Evolutionary conservation across 257 asterid genomes (phyloP).

Genomic region (Solanum virginianum): DNA sequence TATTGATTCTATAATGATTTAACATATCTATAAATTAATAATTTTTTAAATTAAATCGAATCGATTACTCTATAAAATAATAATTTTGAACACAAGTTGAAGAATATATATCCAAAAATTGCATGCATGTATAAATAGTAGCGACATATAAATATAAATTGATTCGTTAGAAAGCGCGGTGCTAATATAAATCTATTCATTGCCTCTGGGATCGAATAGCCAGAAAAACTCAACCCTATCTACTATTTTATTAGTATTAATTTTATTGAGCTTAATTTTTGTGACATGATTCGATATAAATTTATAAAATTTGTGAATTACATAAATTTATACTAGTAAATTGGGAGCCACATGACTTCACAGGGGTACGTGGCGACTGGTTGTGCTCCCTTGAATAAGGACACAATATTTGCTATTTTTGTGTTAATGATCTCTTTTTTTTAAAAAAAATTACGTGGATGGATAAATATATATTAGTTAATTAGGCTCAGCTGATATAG

Average conservation of each 20-base stretch:
- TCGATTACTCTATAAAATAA: too few relatives aligned
- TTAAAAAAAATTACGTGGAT: too few relatives aligned
- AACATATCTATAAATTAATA: too few relatives aligned
- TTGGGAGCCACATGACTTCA: background rate
- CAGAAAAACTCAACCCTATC: background rate
- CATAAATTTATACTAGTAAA: too few relatives aligned
- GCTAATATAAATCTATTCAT: background rate
- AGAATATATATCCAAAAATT: background rate
- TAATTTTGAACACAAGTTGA: background rate
- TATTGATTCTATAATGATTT: too few relatives aligned
- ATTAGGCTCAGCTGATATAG: rapidly evolving
- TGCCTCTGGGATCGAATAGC: background rate
- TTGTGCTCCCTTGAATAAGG: background rate
- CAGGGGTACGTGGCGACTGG: slow-evolving; percentile 10
- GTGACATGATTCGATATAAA: too few relatives aligned
- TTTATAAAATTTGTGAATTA: too few relatives aligned
- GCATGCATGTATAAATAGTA: background rate
- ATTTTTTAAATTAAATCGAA: too few relatives aligned
- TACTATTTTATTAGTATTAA: background rate
- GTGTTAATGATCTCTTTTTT: background rate
- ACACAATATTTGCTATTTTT: background rate
- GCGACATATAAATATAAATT: background rate
- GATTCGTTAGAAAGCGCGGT: slow-evolving; percentile 13
- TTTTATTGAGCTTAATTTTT: too few relatives aligned
- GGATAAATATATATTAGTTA: too few relatives aligned